Conservation (phyloP, 805 yeast genomes). For the Brettanomyces nanus region DNA sequence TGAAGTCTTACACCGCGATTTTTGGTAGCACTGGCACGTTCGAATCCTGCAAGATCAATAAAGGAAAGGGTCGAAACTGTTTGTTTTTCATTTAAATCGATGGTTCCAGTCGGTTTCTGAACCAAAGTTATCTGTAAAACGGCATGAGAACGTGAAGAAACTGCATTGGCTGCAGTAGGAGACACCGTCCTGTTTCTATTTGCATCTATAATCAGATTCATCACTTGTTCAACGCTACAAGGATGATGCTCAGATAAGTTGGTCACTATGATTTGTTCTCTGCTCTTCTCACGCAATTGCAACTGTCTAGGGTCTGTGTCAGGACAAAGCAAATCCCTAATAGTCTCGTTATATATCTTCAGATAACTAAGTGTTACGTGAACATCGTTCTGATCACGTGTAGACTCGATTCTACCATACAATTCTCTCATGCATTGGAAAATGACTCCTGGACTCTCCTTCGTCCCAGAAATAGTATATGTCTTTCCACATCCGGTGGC, state of each 20-base stretch:
- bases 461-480: slow-evolving; percentile 75
- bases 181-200: slow-evolving; percentile 73
- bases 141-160: slow-evolving; percentile 91
- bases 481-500: slow-evolving; percentile 99
- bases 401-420: slow-evolving; percentile 49
- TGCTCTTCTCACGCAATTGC: slow-evolving; percentile 64
- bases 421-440: slow-evolving; percentile 72
- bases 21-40: slow-evolving; percentile 83
- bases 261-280: slow-evolving; percentile 57
- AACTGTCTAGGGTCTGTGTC: slow-evolving; percentile 28
- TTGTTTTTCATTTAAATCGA: slow-evolving; percentile 58
- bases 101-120: slow-evolving; percentile 45
- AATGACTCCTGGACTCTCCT: slow-evolving; percentile 69
- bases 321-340: slow-evolving; percentile 69
- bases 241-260: slow-evolving; percentile 63
- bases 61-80: slow-evolving; percentile 75
- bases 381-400: slow-evolving; percentile 44
- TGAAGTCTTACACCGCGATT: slow-evolving; percentile 73
- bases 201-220: slow-evolving; percentile 68
- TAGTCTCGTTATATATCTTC: slow-evolving; percentile 88
- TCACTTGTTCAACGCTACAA: slow-evolving; percentile 55
- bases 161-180: slow-evolving; percentile 85
- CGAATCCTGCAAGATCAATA: slow-evolving; percentile 93
- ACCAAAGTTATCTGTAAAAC: slow-evolving; percentile 72
- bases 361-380: slow-evolving; percentile 65